These are phyloP conservation scores for Fusarium mangiferae DNA, from an alignment of 2,329 filamentous ascomycete genomes.

Conservation along the genomic window DNA sequence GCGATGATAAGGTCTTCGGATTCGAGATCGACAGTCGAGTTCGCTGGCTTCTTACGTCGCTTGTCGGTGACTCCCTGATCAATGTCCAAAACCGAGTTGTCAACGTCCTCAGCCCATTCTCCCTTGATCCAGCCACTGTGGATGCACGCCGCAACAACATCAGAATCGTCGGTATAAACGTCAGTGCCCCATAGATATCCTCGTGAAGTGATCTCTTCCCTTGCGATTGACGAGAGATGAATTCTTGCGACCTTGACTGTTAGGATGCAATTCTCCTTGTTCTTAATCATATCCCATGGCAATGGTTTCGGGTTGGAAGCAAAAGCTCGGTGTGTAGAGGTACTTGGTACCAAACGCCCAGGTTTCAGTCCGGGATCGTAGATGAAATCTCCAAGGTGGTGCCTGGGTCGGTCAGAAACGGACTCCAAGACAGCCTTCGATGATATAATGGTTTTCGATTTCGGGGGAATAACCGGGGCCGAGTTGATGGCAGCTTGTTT, in stretches of 20 bases:
- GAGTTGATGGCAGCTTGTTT: conserved; percentile 40
- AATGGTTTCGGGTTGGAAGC: conserved; percentile 74
- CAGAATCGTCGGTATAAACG: conserved; percentile 95
- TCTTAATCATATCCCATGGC: conserved; percentile 76
- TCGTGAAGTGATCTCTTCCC: conserved; percentile 85
- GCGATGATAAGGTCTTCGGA: conserved; percentile 59
- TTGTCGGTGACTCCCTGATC: conserved; percentile 50
- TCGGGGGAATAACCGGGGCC: conserved; percentile 58
- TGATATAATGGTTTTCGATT: conserved; percentile 73
- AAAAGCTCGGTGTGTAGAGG: conserved; percentile 55
- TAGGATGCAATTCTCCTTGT: conserved; percentile 88
- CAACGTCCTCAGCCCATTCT: conserved; percentile 84
- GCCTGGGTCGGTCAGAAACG: conserved; percentile 75
- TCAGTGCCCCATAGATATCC: conserved; percentile 92
- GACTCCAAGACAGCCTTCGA: conserved; percentile 78
- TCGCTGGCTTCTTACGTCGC: conserved; percentile 48
- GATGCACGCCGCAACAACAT: conserved; percentile 90
- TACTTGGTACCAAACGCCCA: conserved; percentile 57
- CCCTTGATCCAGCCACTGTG: conserved; percentile 93
- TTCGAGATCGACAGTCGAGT: conserved; percentile 48
- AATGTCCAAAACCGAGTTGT: conserved; percentile 72
- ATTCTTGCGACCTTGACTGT: conserved; percentile 87
- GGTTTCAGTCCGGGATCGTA: conserved; percentile 77
- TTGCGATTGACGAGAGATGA: conserved; percentile 74
- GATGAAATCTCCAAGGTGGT: conserved; percentile 85